These are phyloP conservation scores for Pythium coloratum DNA, from an alignment of 352 stramenopile species.

Conservation along the genomic window DNA sequence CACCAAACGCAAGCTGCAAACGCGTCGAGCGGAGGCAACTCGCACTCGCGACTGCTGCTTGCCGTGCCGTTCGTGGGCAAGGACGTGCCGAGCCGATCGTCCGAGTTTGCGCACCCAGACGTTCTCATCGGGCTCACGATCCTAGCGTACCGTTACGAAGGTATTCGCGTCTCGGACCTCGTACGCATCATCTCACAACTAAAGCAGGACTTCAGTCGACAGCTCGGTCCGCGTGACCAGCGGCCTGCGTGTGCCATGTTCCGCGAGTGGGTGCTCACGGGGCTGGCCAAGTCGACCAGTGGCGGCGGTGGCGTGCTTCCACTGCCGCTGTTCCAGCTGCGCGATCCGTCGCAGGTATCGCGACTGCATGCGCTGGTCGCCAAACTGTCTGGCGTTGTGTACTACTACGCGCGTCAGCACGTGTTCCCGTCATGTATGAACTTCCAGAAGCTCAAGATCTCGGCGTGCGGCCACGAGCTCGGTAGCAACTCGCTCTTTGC, in stretches of 20 bases:
- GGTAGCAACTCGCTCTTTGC: slow-evolving; percentile 98
- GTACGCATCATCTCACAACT: slow-evolving; percentile 86
- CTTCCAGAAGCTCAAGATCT: slow-evolving; percentile 98
- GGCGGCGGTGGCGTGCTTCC: slow-evolving; percentile 75
- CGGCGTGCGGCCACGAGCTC: slow-evolving; percentile 98
- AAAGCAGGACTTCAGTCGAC: slow-evolving; percentile 86
- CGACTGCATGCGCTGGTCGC: slow-evolving; percentile 94
- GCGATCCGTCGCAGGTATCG: slow-evolving; percentile 95
- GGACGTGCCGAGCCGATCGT: slow-evolving; percentile 98
- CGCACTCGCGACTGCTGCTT: slow-evolving; percentile 95
- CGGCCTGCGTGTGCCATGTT: slow-evolving; percentile 80
- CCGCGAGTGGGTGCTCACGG: slow-evolving; percentile 65
- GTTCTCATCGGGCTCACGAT: slow-evolving; percentile 92
- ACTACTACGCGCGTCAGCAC: slow-evolving; percentile 98
- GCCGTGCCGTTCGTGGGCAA: slow-evolving; percentile 99
- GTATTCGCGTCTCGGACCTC: slow-evolving; percentile 82
- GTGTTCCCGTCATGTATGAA: slow-evolving; percentile 99
- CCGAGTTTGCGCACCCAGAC: slow-evolving; percentile 99
- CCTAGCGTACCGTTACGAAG: slow-evolving; percentile 90
- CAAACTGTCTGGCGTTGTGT: slow-evolving; percentile 93
- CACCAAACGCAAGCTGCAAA: slow-evolving; percentile 47
- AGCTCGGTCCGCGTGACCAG: slow-evolving; percentile 80
- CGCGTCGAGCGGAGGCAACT: slow-evolving; percentile 81
- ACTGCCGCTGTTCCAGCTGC: slow-evolving; percentile 96
- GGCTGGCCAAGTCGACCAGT: slow-evolving; percentile 36